Evolutionary conservation across 1,139 yeast species (phyloP).

Genomic region (Debaryomyces robertsiae): DNA sequence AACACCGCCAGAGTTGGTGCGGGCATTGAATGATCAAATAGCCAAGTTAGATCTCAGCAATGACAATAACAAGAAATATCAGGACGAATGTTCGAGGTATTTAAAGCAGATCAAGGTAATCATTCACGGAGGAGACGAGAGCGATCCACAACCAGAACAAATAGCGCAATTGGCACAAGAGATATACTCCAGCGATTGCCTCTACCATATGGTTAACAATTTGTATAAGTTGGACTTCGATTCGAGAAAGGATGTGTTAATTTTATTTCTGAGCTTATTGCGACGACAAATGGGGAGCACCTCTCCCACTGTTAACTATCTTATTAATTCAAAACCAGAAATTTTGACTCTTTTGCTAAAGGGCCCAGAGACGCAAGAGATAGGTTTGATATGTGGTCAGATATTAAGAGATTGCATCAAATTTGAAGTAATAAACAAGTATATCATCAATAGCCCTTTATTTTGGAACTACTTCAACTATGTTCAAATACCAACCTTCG

Average conservation of each 20-base stretch:
- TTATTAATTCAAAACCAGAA: slow-evolving; percentile 62
- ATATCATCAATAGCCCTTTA: slow-evolving; percentile 53
- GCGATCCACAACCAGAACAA: slow-evolving; percentile 74
- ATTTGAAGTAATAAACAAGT: slow-evolving; percentile 68
- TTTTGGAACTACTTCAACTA: slow-evolving; percentile 86
- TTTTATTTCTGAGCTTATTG: slow-evolving; percentile 72
- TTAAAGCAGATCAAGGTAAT: slow-evolving; percentile 68
- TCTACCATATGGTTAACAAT: slow-evolving; percentile 59
- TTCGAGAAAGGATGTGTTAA: slow-evolving; percentile 79
- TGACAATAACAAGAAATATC: slow-evolving; percentile 61
- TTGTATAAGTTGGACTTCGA: slow-evolving; percentile 78
- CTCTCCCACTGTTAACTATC: slow-evolving; percentile 85
- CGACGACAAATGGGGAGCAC: slow-evolving; percentile 78
- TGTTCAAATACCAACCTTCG: slow-evolving; percentile 77
- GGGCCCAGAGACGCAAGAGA: slow-evolving; percentile 72
- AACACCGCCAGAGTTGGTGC: slow-evolving; percentile 81
- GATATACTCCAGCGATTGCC: slow-evolving; percentile 69
- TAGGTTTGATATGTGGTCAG: slow-evolving; percentile 73
- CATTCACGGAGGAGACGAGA: slow-evolving; percentile 73
- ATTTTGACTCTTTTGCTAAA: slow-evolving; percentile 62
- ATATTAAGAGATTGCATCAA: slow-evolving; percentile 86
- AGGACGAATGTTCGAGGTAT: slow-evolving; percentile 76
- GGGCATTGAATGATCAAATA: slow-evolving; percentile 73
- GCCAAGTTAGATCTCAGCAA: slow-evolving; percentile 58
- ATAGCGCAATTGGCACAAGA: slow-evolving; percentile 75